Conservation (phyloP, 73 alveolate genomes). For the Blepharisma japonicum region DNA sequence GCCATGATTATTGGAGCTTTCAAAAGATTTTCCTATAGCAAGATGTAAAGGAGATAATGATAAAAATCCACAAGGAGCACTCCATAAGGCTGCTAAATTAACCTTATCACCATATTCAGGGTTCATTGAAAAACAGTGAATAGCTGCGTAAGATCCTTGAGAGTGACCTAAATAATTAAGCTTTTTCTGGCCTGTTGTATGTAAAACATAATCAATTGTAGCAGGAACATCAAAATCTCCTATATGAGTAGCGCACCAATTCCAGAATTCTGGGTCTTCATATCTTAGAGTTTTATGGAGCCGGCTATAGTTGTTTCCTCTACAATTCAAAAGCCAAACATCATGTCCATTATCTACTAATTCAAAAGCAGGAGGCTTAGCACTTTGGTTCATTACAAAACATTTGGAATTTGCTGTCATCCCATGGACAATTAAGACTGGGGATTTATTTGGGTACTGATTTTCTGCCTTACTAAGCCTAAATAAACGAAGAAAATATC, state of each 20-base stretch:
- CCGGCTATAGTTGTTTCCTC: constrained; percentile 40
- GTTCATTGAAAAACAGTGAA: neutral
- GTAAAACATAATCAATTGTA: constrained; percentile 51
- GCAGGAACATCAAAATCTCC: constrained; percentile 81
- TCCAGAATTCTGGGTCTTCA: constrained; percentile 62
- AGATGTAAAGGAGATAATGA: neutral
- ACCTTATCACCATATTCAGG: constrained; percentile 11
- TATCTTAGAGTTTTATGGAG: constrained; percentile 28
- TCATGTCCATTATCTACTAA: constrained; percentile 36
- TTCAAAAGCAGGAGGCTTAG: constrained; percentile 26
- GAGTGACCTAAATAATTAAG: constrained; percentile 79
- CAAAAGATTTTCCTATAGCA: neutral
- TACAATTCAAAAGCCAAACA: constrained; percentile 34
- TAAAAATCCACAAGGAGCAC: constrained; percentile 13
- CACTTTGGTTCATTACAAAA: neutral
- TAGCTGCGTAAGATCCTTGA: constrained; percentile 59
- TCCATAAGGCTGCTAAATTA: neutral
- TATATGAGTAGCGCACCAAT: constrained; percentile 69
- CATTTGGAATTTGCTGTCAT: neutral
- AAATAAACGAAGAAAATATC: constrained; percentile 46
- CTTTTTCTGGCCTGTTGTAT: constrained; percentile 50
- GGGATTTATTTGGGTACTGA: constrained; percentile 23
- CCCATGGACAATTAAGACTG: constrained; percentile 31
- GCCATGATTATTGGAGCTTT: neutral
- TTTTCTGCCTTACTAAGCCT: constrained; percentile 33